These are phyloP conservation scores for Fusarium oxysporum DNA, from an alignment of 2,329 filamentous ascomycete genomes.

Conservation along the genomic window DNA sequence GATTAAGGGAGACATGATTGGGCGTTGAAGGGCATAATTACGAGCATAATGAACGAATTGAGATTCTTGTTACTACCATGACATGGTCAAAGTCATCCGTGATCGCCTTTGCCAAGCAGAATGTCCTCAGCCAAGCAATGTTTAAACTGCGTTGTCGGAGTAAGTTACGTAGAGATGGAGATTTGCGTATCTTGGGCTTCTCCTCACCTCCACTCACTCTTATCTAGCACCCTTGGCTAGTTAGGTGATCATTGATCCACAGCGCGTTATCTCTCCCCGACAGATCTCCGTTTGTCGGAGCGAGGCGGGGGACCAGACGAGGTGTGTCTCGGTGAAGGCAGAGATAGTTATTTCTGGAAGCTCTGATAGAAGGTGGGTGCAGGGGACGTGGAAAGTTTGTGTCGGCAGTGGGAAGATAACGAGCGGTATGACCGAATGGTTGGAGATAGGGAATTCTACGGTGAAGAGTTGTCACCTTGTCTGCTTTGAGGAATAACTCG, in stretches of 20 bases:
- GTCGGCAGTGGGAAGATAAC: not conserved
- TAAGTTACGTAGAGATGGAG: not conserved
- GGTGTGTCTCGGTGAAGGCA: conserved; percentile 22
- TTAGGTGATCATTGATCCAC: conserved; percentile 13
- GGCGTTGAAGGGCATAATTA: conserved; percentile 19
- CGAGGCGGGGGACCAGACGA: not conserved
- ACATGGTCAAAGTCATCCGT: not conserved
- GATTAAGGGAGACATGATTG: conserved; percentile 15
- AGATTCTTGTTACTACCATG: conserved; percentile 3
- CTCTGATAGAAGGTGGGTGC: conserved; percentile 22
- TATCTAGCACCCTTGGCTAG: conserved; percentile 20
- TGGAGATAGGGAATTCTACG: conserved; percentile 20
- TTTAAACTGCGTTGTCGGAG: conserved; percentile 24
- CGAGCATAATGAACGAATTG: conserved; percentile 31
- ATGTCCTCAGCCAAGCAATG: not conserved
- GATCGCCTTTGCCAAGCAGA: conserved; percentile 12
- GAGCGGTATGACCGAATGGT: not conserved
- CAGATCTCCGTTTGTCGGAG: conserved; percentile 27
- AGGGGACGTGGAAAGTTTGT: not conserved
- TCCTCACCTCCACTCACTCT: conserved; percentile 32
- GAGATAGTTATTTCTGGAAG: conserved; percentile 28
- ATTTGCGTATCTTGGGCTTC: not conserved
- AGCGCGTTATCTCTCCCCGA: conserved; percentile 22
- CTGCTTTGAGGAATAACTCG: conserved; percentile 1
- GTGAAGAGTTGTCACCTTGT: conserved; percentile 5